These are phyloP conservation scores for Graphiopsis chlorocephala DNA, from an alignment of 2,329 filamentous ascomycete species.

Conservation along the genomic window DNA sequence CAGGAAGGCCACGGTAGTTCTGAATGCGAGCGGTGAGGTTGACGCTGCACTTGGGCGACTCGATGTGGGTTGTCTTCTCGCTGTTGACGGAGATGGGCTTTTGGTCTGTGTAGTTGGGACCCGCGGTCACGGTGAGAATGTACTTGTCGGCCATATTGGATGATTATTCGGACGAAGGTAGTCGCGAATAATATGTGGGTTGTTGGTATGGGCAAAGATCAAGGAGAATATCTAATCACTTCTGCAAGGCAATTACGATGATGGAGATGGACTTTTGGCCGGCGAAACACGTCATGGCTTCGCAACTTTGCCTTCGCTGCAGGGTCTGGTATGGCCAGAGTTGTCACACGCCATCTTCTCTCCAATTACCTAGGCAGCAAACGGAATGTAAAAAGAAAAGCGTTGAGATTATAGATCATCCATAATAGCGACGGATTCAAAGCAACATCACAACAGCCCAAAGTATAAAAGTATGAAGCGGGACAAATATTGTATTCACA, in stretches of 20 bases:
- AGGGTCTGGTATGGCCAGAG: neutral
- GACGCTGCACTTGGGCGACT: conserved; percentile 61
- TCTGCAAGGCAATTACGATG: neutral
- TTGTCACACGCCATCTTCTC: neutral
- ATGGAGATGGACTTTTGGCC: conserved; percentile 9
- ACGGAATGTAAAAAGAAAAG: neutral
- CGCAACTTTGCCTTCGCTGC: neutral
- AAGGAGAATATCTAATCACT: neutral
- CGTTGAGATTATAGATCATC: no score
- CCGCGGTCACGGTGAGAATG: conserved; percentile 77
- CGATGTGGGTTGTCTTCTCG: conserved; percentile 60
- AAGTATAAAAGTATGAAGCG: no score
- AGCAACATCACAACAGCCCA: no score
- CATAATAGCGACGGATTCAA: no score
- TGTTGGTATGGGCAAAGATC: neutral
- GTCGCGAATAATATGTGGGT: neutral
- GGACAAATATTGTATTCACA: neutral
- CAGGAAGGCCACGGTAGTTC: conserved; percentile 66
- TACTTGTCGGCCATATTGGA: conserved; percentile 63
- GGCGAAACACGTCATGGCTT: conserved; percentile 11
- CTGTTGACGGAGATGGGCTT: conserved; percentile 73
- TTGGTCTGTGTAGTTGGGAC: conserved; percentile 73
- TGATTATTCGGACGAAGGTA: neutral
- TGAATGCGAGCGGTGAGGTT: conserved; percentile 73
- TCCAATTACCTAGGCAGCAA: neutral